These are phyloP conservation scores for Spiraea crenata DNA, from an alignment of 331 rosid genomes.

Conservation along the genomic window DNA sequence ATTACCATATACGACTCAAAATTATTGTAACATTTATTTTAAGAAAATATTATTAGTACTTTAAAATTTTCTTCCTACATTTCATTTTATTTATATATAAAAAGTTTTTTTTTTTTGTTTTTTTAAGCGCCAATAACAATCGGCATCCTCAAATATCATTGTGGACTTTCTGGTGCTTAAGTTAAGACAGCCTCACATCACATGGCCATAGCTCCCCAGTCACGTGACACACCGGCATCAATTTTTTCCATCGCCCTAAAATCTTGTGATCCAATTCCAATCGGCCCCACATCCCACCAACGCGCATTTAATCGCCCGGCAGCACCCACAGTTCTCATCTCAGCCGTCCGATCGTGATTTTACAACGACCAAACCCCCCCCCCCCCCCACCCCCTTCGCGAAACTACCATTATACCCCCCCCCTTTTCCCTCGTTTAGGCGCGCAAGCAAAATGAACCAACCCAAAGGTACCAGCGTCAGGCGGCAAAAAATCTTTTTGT, in stretches of 20 bases:
- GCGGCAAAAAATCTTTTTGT: not conserved
- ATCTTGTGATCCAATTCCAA: not conserved
- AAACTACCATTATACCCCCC: not conserved
- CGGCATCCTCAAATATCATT: not conserved
- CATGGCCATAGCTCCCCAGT: slow-evolving; percentile 1
- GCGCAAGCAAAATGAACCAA: not conserved
- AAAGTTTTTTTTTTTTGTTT: no score
- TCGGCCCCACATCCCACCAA: not conserved
- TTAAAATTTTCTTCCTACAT: no score
- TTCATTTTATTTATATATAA: no score
- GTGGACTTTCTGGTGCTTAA: not conserved
- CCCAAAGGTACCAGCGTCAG: slow-evolving; percentile 2
- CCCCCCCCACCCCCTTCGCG: not conserved
- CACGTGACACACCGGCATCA: not conserved
- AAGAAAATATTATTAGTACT: no score
- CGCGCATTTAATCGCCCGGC: not conserved
- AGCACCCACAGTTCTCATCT: not conserved
- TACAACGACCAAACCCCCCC: not conserved
- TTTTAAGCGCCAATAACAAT: no score
- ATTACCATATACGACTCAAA: no score
- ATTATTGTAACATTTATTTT: no score
- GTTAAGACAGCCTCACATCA: not conserved
- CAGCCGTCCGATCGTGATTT: not conserved
- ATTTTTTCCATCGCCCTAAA: not conserved
- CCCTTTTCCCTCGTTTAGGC: not conserved